These are phyloP conservation scores for Rehmannia glutinosa DNA, from an alignment of 257 asterid species.

Conservation along the genomic window DNA sequence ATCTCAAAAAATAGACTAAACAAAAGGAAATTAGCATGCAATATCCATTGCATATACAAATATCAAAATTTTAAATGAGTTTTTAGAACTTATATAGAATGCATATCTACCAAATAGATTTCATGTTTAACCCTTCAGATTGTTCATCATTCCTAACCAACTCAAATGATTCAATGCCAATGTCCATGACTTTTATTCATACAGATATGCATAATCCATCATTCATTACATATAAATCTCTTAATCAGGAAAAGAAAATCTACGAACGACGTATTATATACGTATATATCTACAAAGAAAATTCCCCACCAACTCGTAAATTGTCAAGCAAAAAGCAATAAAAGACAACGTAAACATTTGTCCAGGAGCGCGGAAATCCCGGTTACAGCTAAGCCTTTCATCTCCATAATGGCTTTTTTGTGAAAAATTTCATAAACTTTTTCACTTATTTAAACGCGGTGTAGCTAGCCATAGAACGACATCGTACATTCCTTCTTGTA, in stretches of 20 bases:
- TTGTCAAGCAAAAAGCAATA: neutral
- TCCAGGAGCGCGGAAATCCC: neutral
- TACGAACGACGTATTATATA: neutral
- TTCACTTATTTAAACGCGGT: neutral
- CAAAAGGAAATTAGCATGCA: neutral
- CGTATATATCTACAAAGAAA: neutral
- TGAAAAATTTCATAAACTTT: neutral
- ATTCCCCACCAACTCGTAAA: neutral
- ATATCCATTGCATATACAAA: neutral
- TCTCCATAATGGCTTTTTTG: neutral
- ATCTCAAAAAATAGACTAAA: neutral
- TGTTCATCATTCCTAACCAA: neutral
- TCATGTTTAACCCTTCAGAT: neutral
- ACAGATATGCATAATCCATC: conserved; percentile 10
- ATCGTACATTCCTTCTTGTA: neutral
- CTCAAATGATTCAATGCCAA: conserved; percentile 7
- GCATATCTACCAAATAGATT: conserved; percentile 22
- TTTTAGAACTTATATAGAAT: conserved; percentile 13
- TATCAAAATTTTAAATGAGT: neutral
- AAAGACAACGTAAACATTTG: neutral
- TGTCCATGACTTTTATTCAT: neutral
- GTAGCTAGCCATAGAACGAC: neutral
- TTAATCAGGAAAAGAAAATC: conserved; percentile 14
- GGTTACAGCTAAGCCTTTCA: neutral
- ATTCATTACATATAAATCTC: conserved; percentile 24